Conservation (phyloP, 805 yeast genomes). For the Sugiyamaella marilandica region DNA sequence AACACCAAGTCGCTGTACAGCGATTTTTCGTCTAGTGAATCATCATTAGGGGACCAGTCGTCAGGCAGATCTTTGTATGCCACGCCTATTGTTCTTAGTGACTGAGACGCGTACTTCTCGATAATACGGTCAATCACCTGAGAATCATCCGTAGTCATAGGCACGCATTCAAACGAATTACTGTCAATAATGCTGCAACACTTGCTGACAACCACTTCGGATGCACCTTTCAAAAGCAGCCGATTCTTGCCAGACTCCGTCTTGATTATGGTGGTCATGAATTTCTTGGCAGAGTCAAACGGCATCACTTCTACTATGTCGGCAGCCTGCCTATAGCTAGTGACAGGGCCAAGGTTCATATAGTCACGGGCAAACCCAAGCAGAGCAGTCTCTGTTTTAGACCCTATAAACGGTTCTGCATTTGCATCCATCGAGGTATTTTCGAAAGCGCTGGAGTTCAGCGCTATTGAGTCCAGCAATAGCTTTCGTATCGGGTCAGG, state of each 20-base stretch:
- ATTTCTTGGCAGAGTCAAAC: conserved; percentile 87
- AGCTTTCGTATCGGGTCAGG: conserved; percentile 18
- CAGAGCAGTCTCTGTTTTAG: conserved; percentile 91
- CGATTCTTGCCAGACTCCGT: conserved; percentile 38
- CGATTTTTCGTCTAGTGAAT: conserved; percentile 21
- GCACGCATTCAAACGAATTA: conserved; percentile 6
- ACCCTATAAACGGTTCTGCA: conserved; percentile 71
- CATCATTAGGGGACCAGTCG: conserved; percentile 10
- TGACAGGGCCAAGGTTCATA: conserved; percentile 45
- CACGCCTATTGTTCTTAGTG: conserved; percentile 83
- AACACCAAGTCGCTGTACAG: conserved; percentile 40
- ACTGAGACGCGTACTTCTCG: conserved; percentile 63
- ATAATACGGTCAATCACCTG: conserved; percentile 38
- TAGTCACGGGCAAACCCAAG: conserved; percentile 59
- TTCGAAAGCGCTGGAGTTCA: conserved; percentile 91
- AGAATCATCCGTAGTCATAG: conserved; percentile 26
- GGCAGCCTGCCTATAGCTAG: conserved; percentile 40
- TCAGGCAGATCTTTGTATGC: conserved; percentile 68
- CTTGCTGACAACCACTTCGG: conserved; percentile 70
- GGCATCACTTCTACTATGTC: conserved; percentile 70
- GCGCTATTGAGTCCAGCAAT: conserved; percentile 53
- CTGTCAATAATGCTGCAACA: conserved; percentile 40
- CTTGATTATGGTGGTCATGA: conserved; percentile 77
- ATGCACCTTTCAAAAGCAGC: conserved; percentile 85
- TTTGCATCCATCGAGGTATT: conserved; percentile 36